These are phyloP conservation scores for Tolypocladium tropicale DNA, from an alignment of 2,329 filamentous ascomycete species.

Conservation along the genomic window DNA sequence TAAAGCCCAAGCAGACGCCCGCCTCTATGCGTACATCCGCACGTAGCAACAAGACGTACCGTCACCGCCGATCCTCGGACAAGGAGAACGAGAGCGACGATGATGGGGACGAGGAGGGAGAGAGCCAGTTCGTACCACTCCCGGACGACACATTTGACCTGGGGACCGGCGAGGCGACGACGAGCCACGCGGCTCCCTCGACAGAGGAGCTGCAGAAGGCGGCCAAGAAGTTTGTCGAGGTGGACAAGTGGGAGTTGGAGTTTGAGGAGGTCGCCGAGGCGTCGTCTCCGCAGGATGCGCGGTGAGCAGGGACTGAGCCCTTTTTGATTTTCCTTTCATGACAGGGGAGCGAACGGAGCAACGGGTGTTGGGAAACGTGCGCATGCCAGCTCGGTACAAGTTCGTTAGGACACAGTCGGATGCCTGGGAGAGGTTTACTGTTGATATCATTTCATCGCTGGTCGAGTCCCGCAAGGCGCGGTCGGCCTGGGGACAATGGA, in stretches of 20 bases:
- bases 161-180: conserved; percentile 18
- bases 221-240: conserved; percentile 55
- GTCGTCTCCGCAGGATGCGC: conserved; percentile 41
- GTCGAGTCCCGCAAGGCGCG: not conserved
- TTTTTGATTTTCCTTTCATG: not conserved
- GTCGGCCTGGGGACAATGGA: not conserved
- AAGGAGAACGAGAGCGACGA: conserved; percentile 44
- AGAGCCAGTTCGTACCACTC: conserved; percentile 30
- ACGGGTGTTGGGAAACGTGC: not conserved
- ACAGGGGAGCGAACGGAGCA: not conserved
- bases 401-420: not conserved
- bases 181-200: conserved; percentile 23
- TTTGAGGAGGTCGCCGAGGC: conserved; percentile 53
- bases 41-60: conserved; percentile 36
- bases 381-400: not conserved
- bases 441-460: not conserved
- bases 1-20: conserved; percentile 13
- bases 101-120: conserved; percentile 24
- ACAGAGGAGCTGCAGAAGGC: conserved; percentile 48
- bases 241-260: conserved; percentile 58
- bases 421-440: not conserved
- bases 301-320: conserved; percentile 19
- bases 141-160: conserved; percentile 34
- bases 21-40: conserved; percentile 10
- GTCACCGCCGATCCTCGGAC: conserved; percentile 36